Evolutionary conservation across 306 rosid species (phyloP).

Genomic region (Pueraria montana): DNA sequence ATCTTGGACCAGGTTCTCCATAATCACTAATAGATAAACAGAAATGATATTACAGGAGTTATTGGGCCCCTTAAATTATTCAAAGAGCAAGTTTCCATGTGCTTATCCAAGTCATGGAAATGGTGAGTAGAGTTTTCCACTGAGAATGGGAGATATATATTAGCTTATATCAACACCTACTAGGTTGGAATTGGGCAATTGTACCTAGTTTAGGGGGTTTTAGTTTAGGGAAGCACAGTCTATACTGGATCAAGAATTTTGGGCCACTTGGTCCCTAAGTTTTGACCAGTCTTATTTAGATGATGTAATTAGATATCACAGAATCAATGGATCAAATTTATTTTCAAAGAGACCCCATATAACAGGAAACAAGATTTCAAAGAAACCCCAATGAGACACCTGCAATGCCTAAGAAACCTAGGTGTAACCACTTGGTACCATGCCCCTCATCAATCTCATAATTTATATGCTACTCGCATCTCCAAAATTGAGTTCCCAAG

Average conservation of each 20-base stretch:
- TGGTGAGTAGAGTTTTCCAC: slow-evolving; percentile 33
- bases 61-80: neutral
- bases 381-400: neutral
- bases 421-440: too few relatives aligned
- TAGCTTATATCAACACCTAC: neutral
- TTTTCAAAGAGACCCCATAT: neutral
- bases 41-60: slow-evolving; percentile 1
- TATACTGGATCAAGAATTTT: neutral
- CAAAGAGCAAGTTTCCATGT: neutral
- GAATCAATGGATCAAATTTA: neutral
- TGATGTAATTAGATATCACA: neutral
- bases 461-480: too few relatives aligned
- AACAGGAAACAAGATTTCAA: neutral
- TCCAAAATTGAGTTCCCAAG: neutral
- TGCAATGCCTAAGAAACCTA: neutral
- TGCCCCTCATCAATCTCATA: too few relatives aligned
- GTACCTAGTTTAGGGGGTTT: slow-evolving; percentile 26
- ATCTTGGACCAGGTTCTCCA: slow-evolving; percentile 8
- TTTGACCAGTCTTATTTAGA: neutral
- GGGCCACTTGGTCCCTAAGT: neutral
- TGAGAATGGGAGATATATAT: slow-evolving; percentile 9
- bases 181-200: neutral
- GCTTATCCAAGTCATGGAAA: neutral
- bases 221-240: neutral
- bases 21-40: neutral